A percentile compares a stretch with the other conserved stretches of the same genome.
Evolutionary conservation across 2,329 filamentous ascomycete species (phyloP).

Genomic region (Colletotrichum shisoi): DNA sequence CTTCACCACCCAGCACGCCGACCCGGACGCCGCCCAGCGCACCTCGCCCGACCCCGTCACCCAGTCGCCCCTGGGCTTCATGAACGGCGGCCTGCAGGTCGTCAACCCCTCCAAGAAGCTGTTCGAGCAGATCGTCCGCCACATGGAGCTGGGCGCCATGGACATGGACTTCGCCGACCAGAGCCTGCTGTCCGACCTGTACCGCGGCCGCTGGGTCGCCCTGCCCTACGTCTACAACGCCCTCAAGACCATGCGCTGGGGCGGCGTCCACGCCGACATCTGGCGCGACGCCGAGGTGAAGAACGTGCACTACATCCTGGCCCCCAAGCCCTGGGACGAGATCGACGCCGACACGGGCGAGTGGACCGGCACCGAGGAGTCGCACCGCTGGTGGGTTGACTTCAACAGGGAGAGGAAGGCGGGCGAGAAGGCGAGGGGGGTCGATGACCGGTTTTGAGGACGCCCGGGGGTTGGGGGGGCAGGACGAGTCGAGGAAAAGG

Average conservation of each 20-base stretch:
- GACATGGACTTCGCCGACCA: conserved; percentile 68
- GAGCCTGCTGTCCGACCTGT: conserved; percentile 64
- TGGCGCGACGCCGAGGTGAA: conserved; percentile 67
- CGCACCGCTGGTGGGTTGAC: conserved; percentile 65
- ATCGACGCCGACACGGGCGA: conserved; percentile 52
- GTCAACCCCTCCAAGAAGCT: conserved; percentile 59
- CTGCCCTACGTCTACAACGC: conserved; percentile 70
- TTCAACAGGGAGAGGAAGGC: conserved; percentile 56
- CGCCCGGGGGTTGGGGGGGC: background rate
- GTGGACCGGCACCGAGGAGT: conserved; percentile 56
- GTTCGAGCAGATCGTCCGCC: conserved; percentile 60
- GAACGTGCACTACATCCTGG: conserved; percentile 69
- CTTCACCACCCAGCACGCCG: conserved; percentile 62
- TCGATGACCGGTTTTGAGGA: conserved; percentile 49
- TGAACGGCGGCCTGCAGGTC: conserved; percentile 66
- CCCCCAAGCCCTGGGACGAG: conserved; percentile 69
- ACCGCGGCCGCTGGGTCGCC: conserved; percentile 63
- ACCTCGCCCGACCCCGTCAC: conserved; percentile 53
- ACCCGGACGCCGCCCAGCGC: conserved; percentile 57
- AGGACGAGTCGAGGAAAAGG: too few relatives aligned
- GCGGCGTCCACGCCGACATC: conserved; percentile 61
- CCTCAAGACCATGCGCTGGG: conserved; percentile 66
- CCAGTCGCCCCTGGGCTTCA: conserved; percentile 58
- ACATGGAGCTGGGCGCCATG: conserved; percentile 58
- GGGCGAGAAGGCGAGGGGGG: conserved; percentile 52